Percentiles rank a stretch among this genome's conserved stretches.
Conservation (phyloP, 768 basidiomycete species). For the Russula earlei region DNA sequence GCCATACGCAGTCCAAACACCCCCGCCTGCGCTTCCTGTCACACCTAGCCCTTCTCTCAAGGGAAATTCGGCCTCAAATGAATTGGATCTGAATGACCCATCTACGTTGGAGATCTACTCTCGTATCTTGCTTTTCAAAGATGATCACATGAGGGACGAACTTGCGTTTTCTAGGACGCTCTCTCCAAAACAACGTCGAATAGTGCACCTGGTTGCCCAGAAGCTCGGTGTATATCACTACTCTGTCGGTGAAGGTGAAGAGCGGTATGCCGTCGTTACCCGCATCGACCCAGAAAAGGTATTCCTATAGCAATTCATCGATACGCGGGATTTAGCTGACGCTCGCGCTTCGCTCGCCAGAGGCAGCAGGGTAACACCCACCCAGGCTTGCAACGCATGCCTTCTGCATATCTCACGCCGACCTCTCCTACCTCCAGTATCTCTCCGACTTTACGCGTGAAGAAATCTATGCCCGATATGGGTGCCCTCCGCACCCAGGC, state of each 20-base stretch:
- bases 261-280: conserved; percentile 89
- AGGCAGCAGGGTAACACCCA: conserved; percentile 38
- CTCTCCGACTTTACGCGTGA: conserved; percentile 60
- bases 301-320: conserved; percentile 25
- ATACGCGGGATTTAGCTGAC: background rate
- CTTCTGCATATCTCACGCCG: conserved; percentile 69
- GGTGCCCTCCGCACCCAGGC: conserved; percentile 74
- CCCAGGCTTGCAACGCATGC: conserved; percentile 63
- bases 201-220: conserved; percentile 94
- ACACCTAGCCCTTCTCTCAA: conserved; percentile 63
- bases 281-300: conserved; percentile 80
- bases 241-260: conserved; percentile 87
- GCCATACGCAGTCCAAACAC: conserved; percentile 36
- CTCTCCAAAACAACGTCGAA: conserved; percentile 74
- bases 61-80: conserved; percentile 40
- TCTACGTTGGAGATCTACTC: conserved; percentile 96
- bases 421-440: conserved; percentile 33
- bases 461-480: conserved; percentile 99
- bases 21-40: conserved; percentile 39
- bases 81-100: conserved; percentile 94
- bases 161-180: conserved; percentile 91
- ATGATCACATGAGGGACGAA: conserved; percentile 94
- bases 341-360: background rate
- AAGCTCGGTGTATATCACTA: conserved; percentile 94
- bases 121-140: conserved; percentile 91